phyloP scores from a whole-genome alignment of 352 stramenopile species.

The Globisporangium solare region DNA sequence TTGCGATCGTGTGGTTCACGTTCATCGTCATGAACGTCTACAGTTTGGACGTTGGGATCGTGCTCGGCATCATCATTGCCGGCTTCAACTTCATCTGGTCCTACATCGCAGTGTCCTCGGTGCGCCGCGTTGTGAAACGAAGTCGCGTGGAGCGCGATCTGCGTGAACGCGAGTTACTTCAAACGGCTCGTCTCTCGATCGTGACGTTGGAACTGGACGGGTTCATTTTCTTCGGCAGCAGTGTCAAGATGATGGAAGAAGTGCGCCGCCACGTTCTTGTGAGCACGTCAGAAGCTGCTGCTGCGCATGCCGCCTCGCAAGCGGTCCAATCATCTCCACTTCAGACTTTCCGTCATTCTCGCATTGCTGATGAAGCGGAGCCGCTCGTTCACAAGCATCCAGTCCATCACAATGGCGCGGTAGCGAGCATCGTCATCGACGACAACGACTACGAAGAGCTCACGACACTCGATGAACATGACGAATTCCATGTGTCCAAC shows the following conservation, averaged over 20 bases:
- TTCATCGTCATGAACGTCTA: constrained; percentile 93
- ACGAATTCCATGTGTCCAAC: constrained; percentile 29
- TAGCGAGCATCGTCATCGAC: not conserved
- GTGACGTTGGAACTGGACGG: constrained; percentile 82
- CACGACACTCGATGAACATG: constrained; percentile 47
- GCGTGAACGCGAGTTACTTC: constrained; percentile 65
- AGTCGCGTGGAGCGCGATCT: constrained; percentile 78
- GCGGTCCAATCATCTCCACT: constrained; percentile 9
- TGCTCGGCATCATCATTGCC: constrained; percentile 88
- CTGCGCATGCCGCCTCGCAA: constrained; percentile 9
- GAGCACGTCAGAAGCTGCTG: constrained; percentile 19
- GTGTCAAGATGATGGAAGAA: constrained; percentile 85
- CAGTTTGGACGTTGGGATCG: constrained; percentile 95
- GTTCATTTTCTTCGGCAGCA: constrained; percentile 87
- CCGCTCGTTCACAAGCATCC: not conserved
- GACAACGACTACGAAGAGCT: constrained; percentile 34
- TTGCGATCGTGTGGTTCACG: constrained; percentile 90
- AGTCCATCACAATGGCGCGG: not conserved
- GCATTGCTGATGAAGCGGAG: not conserved
- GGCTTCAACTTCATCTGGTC: constrained; percentile 88
- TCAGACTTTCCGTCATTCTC: constrained; percentile 11
- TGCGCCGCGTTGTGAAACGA: constrained; percentile 76
- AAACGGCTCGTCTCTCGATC: constrained; percentile 73
- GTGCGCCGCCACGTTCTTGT: constrained; percentile 81
- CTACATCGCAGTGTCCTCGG: constrained; percentile 66